Conservation (phyloP, 1,139 yeast species). For the Groenewaldozyma sp. region DNA sequence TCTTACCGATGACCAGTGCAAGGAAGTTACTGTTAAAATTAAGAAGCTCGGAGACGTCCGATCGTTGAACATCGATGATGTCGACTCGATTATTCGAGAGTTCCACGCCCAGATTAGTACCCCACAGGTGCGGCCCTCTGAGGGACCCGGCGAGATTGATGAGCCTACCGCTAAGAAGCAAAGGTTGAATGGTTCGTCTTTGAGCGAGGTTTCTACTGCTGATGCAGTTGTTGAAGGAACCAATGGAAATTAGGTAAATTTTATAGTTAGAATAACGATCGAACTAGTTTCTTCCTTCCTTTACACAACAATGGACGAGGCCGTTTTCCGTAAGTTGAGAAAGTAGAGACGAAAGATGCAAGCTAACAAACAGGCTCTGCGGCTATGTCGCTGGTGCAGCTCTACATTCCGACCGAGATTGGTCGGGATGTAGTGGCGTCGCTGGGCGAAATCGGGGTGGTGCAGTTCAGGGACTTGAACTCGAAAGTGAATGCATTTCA, state of each 20-base stretch:
- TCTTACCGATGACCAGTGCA: slow-evolving; percentile 85
- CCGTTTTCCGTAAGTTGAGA: slow-evolving; percentile 16
- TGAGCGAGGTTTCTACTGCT: slow-evolving; percentile 4
- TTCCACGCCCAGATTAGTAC: slow-evolving; percentile 64
- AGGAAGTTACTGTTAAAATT: slow-evolving; percentile 89
- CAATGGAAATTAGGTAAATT: too few relatives aligned
- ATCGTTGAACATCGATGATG: slow-evolving; percentile 91
- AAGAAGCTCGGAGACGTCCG: slow-evolving; percentile 93
- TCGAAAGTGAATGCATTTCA: slow-evolving; percentile 72
- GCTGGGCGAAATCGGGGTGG: slow-evolving; percentile 70
- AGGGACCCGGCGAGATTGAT: slow-evolving; percentile 11
- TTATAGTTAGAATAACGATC: neutral
- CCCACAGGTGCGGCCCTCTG: slow-evolving; percentile 25
- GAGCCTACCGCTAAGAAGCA: slow-evolving; percentile 24
- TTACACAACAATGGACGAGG: slow-evolving; percentile 14
- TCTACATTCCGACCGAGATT: slow-evolving; percentile 84
- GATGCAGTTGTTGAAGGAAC: slow-evolving; percentile 6
- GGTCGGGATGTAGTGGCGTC: slow-evolving; percentile 79
- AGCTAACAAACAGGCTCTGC: slow-evolving; percentile 54
- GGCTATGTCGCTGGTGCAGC: slow-evolving; percentile 87
- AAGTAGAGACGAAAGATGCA: too few relatives aligned
- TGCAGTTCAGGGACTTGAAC: slow-evolving; percentile 85
- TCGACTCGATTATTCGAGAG: slow-evolving; percentile 91
- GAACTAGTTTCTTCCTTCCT: neutral
- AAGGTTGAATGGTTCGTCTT: slow-evolving; percentile 13